Percentiles rank a stretch among this genome's conserved stretches.
Conservation (phyloP, 805 yeast genomes). For the Jamesozyma rosinii region DNA sequence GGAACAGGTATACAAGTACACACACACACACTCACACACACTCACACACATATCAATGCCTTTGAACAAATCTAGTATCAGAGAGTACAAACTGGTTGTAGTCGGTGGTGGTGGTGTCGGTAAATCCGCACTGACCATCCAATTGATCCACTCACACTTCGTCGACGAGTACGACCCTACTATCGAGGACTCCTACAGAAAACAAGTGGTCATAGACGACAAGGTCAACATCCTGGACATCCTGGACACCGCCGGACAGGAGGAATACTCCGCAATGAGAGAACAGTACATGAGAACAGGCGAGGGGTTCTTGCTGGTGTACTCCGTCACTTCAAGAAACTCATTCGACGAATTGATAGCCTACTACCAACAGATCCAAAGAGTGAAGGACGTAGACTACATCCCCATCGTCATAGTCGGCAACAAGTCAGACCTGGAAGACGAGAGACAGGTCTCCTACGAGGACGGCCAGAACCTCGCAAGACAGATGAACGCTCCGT, state of each 20-base stretch:
- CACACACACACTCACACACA: too few species aligned
- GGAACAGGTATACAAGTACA: too few species aligned
- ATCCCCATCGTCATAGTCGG: conserved; percentile 80
- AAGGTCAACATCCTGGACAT: conserved; percentile 75
- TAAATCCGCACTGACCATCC: conserved; percentile 91
- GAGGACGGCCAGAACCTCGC: conserved; percentile 61
- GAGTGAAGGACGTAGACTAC: conserved; percentile 67
- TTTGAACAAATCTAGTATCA: conserved; percentile 32
- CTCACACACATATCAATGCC: too few species aligned
- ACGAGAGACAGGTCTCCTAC: conserved; percentile 61
- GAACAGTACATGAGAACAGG: conserved; percentile 96
- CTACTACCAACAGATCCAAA: conserved; percentile 68
- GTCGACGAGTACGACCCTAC: conserved; percentile 98
- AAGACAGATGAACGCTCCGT: conserved; percentile 55
- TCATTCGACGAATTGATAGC: conserved; percentile 78
- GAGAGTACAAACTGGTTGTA: conserved; percentile 87
- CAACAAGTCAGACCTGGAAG: conserved; percentile 66
- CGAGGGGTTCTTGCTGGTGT: conserved; percentile 84
- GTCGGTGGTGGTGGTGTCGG: conserved; percentile 99
- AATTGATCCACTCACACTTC: conserved; percentile 87
- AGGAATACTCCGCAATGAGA: conserved; percentile 86
- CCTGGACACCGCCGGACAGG: conserved; percentile 97
- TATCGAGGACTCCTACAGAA: conserved; percentile 85
- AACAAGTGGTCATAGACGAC: conserved; percentile 75
- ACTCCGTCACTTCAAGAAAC: conserved; percentile 74